Conservation (phyloP, 306 rosid genomes). For the Erythrophleum fordii region DNA sequence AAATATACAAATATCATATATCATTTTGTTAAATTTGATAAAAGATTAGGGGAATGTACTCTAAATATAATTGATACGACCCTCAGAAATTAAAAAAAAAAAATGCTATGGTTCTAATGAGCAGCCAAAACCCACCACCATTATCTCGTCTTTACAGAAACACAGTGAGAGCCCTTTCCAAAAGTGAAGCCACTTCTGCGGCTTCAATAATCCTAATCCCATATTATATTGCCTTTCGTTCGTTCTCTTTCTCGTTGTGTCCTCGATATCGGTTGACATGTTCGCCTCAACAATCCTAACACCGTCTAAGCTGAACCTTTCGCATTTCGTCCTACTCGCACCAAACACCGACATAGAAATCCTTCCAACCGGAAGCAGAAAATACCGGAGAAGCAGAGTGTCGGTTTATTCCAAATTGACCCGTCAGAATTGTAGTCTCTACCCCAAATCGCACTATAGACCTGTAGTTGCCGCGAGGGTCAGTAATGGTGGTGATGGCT, state of each 20-base stretch:
- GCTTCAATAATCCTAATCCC: not conserved
- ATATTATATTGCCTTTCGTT: not conserved
- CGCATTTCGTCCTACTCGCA: conserved; percentile 30
- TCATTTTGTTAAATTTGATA: not conserved
- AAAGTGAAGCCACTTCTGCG: not conserved
- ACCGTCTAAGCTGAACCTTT: conserved; percentile 49
- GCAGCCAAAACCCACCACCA: not conserved
- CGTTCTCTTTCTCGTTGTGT: not conserved
- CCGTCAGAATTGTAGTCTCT: not conserved
- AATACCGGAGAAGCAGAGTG: conserved; percentile 35
- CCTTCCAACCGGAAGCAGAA: conserved; percentile 32
- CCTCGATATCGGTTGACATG: conserved; percentile 43
- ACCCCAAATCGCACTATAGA: conserved; percentile 38
- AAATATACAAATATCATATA: too few relatives aligned
- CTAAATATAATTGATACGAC: not conserved
- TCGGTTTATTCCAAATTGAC: conserved; percentile 20
- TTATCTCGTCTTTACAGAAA: not conserved
- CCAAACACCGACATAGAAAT: conserved; percentile 27
- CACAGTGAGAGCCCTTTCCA: not conserved
- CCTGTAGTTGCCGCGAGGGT: conserved; percentile 46
- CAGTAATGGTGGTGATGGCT: conserved; percentile 46
- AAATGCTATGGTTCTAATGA: not conserved
- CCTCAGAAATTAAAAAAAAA: not conserved
- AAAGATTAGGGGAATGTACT: too few relatives aligned
- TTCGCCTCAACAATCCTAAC: conserved; percentile 49